Conservation (phyloP, 352 stramenopile species). For the Sclerospora graminicola region DNA sequence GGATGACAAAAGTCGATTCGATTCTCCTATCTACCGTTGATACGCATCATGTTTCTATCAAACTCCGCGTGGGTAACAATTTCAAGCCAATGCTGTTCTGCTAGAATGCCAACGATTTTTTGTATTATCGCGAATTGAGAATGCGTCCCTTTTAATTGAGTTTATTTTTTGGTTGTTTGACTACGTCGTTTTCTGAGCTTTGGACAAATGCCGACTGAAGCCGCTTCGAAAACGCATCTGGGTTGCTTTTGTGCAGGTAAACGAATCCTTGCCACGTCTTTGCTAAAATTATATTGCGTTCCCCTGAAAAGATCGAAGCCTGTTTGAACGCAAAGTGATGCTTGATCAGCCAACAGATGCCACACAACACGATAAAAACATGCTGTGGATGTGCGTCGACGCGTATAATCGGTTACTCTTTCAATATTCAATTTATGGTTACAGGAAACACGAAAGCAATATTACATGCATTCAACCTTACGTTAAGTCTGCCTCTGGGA, state of each 20-base stretch:
- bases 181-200: slow-evolving; percentile 61
- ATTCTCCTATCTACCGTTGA: slow-evolving; percentile 80
- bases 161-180: neutral
- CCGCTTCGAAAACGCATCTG: slow-evolving; percentile 40
- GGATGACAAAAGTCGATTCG: slow-evolving; percentile 66
- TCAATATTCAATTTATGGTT: neutral
- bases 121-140: slow-evolving; percentile 21
- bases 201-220: slow-evolving; percentile 60
- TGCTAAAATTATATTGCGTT: too few species aligned
- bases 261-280: too few species aligned
- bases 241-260: slow-evolving; percentile 61
- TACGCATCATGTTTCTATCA: slow-evolving; percentile 80
- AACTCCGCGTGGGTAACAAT: slow-evolving; percentile 84
- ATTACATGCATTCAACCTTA: slow-evolving; percentile 80
- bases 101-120: slow-evolving; percentile 65
- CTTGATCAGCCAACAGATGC: slow-evolving; percentile 74
- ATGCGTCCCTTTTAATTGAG: too few species aligned
- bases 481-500: slow-evolving; percentile 30
- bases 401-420: neutral
- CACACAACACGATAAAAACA: slow-evolving; percentile 68
- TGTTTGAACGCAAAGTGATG: slow-evolving; percentile 81
- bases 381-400: slow-evolving; percentile 66
- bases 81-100: slow-evolving; percentile 89
- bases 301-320: slow-evolving; percentile 35
- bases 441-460: slow-evolving; percentile 75